These are phyloP conservation scores for Nakazawaea pomicola DNA, from an alignment of 805 yeast species.

Conservation along the genomic window DNA sequence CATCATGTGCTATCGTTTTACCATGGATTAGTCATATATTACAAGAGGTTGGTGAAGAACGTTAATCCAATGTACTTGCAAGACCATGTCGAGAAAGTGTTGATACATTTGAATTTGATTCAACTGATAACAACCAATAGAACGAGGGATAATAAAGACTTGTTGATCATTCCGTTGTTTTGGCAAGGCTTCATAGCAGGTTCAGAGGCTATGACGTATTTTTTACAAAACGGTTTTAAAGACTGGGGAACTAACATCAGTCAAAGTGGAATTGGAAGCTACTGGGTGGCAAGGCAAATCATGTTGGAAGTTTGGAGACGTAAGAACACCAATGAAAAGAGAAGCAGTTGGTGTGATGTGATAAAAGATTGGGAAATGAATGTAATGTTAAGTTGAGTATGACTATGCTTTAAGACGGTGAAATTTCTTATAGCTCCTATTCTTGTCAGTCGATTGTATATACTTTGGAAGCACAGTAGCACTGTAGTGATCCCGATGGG, in stretches of 20 bases:
- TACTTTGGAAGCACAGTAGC: too few species aligned
- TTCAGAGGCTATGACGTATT: slow-evolving; percentile 60
- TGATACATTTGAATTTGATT: slow-evolving; percentile 59
- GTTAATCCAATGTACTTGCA: slow-evolving; percentile 55
- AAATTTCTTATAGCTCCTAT: too few species aligned
- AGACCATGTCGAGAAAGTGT: slow-evolving; percentile 52
- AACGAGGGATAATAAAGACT: slow-evolving; percentile 31
- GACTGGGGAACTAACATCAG: slow-evolving; percentile 69
- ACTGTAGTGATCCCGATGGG: too few species aligned
- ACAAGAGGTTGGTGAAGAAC: slow-evolving; percentile 56
- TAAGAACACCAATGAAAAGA: slow-evolving; percentile 49
- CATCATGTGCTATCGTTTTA: slow-evolving; percentile 81
- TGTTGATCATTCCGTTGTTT: slow-evolving; percentile 67
- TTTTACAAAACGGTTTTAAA: slow-evolving; percentile 60
- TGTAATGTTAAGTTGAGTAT: slow-evolving; percentile 53
- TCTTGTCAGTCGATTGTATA: too few species aligned
- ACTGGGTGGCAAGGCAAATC: slow-evolving; percentile 82
- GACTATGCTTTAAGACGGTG: too few species aligned
- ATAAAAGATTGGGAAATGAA: slow-evolving; percentile 83
- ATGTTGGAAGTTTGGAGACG: slow-evolving; percentile 85
- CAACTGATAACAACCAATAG: slow-evolving; percentile 46
- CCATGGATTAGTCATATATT: slow-evolving; percentile 66
- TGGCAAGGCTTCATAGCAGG: slow-evolving; percentile 93
- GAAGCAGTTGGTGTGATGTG: slow-evolving; percentile 75
- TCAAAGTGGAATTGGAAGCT: slow-evolving; percentile 63